Base-by-base conservation (phyloP, 2,329 filamentous ascomycete species). In the Aspergillus eucalypticola region DNA sequence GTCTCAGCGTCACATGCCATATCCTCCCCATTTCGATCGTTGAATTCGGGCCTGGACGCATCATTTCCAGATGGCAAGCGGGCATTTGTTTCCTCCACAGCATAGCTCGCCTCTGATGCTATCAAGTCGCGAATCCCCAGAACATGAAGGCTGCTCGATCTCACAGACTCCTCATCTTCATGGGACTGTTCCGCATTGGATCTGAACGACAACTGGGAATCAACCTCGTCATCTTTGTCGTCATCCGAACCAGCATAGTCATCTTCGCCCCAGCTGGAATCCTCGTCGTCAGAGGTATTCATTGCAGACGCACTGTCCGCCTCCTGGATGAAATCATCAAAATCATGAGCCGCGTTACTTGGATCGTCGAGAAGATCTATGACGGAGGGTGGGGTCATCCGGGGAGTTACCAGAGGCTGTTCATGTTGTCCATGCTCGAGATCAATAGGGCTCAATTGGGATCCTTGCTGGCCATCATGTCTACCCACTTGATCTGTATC, bases 381-480 rank as follows among this genome's bases (percentile, higher is more conserved):
- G 5, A 53, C 51, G 21, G 59, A 56, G n/a, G 63, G 59, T 15
- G 68, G 68, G 13, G 68, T 69, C 64, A 65, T 68, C 51, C 64
- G 64, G 38, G 66, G 66, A 11, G 67, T 68, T 25, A 61, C 66
- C 41, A 66, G 54, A 42, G 62, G 63, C 25, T 69, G 66, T 19
- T 63, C 66, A 19, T 48, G 27, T 21, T 64, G 51, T 23, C 61
- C 64, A 42, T 35, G 27, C 21, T 64, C 64, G 19, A 64, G 44
- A 10, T 63, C 60, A 29, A 66, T 62, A 2, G 66, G 64, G n/a
- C 57, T 64, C 13, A 66, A 44, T 38, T 50, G 41, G 7, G 61
- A 60, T 32, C 58, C 61, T 10, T 52, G 25, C 15, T 41, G 3
- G 25, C 49, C 41, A 58, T 23, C 17, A 19, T 25, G 8, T 21